Base-by-base conservation (phyloP, 306 rosid species). In the Biancaea sappan region DNA sequence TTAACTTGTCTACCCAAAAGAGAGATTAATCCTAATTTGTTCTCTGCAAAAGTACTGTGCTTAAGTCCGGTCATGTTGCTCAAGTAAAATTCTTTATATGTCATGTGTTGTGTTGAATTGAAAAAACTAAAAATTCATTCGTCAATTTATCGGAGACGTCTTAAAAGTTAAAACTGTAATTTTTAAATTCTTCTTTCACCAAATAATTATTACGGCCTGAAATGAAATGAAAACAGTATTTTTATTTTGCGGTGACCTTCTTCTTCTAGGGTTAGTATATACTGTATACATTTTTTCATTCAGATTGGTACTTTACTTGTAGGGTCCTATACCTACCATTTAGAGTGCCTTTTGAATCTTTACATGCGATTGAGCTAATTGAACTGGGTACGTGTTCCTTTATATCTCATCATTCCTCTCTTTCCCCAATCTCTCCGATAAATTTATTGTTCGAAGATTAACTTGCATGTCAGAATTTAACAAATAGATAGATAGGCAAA, bases 151-250 rank as follows among this genome's bases (percentile, higher is more conserved):
- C n/a, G n/a, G n/a, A n/a, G n/a, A n/a, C n/a, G n/a, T n/a, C n/a
- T n/a, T n/a, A n/a, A n/a, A n/a, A n/a, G n/a, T n/a, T n/a, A n/a
- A n/a, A n/a, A n/a, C n/a, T n/a, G n/a, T n/a, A n/a, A n/a, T n/a
- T n/a, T n/a, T n/a, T n/a, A n/a, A n/a, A n/a, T n/a, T n/a, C n/a
- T n/a, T n/a, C n/a, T n/a, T n/a, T n/a, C n/a, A n/a, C n/a, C n/a
- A n/a, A n/a, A n/a, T n/a, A n/a, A n/a, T n/a, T n/a, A n/a, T n/a
- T n/a, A n/a, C n/a, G n/a, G n/a, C n/a, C n/a, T n/a, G n/a, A n/a
- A n/a, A n/a, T 73, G 59, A 73, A 58, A 73, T 57, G 35, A 60
- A 22, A 43, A 3, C 5, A 37, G 12, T 44, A 56, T 76, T 67
- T 25, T 9, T 3, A 48, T 35, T 68, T 44, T 32, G 38, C 24